These are phyloP conservation scores for Megacollybia platyphylla DNA, from an alignment of 1,284 basidiomycete species.

Conservation along the genomic window DNA sequence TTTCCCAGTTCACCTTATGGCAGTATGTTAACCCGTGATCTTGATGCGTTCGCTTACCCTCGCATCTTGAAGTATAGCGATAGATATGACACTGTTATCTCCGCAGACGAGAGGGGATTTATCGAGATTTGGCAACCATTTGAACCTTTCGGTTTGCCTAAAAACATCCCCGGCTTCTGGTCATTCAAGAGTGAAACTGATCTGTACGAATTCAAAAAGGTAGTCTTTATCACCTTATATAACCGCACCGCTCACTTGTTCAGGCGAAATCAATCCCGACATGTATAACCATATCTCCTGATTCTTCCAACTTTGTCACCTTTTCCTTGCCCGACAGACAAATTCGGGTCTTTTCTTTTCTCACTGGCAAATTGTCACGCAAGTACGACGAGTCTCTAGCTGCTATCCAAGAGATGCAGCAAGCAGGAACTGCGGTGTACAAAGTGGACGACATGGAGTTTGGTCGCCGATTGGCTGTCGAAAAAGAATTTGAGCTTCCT, in stretches of 20 bases:
- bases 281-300: conserved; percentile 83
- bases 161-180: conserved; percentile 74
- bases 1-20: conserved; percentile 83
- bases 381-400: conserved; percentile 92
- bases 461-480: conserved; percentile 85
- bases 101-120: conserved; percentile 90
- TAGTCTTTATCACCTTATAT: conserved; percentile 15
- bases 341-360: conserved; percentile 88
- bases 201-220: conserved; percentile 98
- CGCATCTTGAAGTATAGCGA: conserved; percentile 65
- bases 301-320: conserved; percentile 80
- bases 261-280: conserved; percentile 88
- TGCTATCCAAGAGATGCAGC: conserved; percentile 95
- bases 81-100: conserved; percentile 82
- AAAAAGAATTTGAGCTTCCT: conserved; percentile 81
- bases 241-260: conserved; percentile 1
- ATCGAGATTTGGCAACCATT: conserved; percentile 92
- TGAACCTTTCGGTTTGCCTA: conserved; percentile 80
- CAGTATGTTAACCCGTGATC: conserved; percentile 37
- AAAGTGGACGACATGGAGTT: conserved; percentile 99
- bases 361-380: conserved; percentile 80
- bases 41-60: conserved; percentile 3
- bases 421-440: conserved; percentile 82
- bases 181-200: conserved; percentile 87
- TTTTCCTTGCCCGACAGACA: conserved; percentile 89